Evolutionary conservation across 2,329 filamentous ascomycete species (phyloP).

Genomic region (Trichothecium sympodiale): DNA sequence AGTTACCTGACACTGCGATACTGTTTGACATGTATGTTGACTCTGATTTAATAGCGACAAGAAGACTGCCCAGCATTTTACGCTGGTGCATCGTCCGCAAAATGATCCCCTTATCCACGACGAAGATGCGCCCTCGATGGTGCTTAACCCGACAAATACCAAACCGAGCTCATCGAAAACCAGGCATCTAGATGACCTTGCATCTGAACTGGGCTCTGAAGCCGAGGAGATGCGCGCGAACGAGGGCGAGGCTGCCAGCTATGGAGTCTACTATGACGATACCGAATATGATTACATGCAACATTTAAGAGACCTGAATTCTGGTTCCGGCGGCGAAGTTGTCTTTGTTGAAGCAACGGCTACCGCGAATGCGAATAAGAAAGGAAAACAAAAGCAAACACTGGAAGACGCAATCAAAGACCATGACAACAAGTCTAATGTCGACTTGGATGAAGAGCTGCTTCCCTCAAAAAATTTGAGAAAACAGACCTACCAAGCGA

Average conservation of each 20-base stretch:
- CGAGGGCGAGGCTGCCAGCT: constrained; percentile 89
- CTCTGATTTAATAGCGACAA: constrained; percentile 50
- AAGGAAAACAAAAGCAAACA: constrained; percentile 59
- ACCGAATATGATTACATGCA: constrained; percentile 99
- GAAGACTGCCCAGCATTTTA: constrained; percentile 85
- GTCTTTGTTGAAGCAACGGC: constrained; percentile 72
- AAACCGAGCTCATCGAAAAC: constrained; percentile 28
- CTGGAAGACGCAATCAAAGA: constrained; percentile 73
- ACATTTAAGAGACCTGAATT: constrained; percentile 81
- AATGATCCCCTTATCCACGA: constrained; percentile 97
- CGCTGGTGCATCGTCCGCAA: constrained; percentile 89
- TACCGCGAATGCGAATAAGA: constrained; percentile 54
- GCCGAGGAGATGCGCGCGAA: constrained; percentile 62
- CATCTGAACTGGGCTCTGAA: constrained; percentile 61
- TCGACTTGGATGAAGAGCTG: constrained; percentile 61
- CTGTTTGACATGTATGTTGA: not conserved
- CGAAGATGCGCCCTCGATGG: constrained; percentile 75
- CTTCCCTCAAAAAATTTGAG: constrained; percentile 71
- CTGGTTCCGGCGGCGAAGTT: constrained; percentile 55
- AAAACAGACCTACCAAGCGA: constrained; percentile 74
- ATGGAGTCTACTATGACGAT: constrained; percentile 93
- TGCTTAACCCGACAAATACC: constrained; percentile 59
- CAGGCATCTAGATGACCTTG: constrained; percentile 66
- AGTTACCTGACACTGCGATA: constrained; percentile 12
- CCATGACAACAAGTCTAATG: constrained; percentile 31